phyloP scores from a whole-genome alignment of 768 basidiomycete genomes.

The Cyathus striatus region DNA sequence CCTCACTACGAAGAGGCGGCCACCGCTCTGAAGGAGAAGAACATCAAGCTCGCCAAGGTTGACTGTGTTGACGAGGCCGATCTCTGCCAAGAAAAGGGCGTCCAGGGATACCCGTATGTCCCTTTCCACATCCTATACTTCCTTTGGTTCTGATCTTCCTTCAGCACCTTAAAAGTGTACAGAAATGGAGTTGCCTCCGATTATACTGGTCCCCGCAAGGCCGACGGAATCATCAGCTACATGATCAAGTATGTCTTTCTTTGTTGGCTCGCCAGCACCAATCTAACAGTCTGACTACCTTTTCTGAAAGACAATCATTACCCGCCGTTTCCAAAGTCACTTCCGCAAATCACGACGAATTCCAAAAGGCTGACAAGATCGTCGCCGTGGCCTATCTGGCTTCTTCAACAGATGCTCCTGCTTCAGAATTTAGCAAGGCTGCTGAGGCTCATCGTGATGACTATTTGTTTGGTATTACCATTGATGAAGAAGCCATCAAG shows the following conservation, averaged over 20 bases:
- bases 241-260: constrained; percentile 79
- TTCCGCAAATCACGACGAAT: constrained; percentile 70
- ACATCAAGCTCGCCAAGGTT: constrained; percentile 91
- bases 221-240: constrained; percentile 94
- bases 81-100: constrained; percentile 81
- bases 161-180: constrained; percentile 88
- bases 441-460: constrained; percentile 90
- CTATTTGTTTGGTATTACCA: constrained; percentile 86
- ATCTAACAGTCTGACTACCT: constrained; percentile 4
- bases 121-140: not conserved
- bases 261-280: not conserved
- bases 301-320: constrained; percentile 65
- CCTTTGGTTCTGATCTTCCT: not conserved
- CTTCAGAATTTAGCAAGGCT: constrained; percentile 67
- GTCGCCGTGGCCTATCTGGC: constrained; percentile 84
- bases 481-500: constrained; percentile 63
- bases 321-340: constrained; percentile 89
- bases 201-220: constrained; percentile 86
- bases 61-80: constrained; percentile 95
- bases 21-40: constrained; percentile 83
- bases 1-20: constrained; percentile 95
- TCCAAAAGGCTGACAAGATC: constrained; percentile 84
- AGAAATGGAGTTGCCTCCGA: constrained; percentile 75
- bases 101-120: constrained; percentile 92
- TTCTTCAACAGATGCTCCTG: constrained; percentile 65